Conservation (phyloP, 495 filamentous ascomycete species). For the Amniculicola lignicola region DNA sequence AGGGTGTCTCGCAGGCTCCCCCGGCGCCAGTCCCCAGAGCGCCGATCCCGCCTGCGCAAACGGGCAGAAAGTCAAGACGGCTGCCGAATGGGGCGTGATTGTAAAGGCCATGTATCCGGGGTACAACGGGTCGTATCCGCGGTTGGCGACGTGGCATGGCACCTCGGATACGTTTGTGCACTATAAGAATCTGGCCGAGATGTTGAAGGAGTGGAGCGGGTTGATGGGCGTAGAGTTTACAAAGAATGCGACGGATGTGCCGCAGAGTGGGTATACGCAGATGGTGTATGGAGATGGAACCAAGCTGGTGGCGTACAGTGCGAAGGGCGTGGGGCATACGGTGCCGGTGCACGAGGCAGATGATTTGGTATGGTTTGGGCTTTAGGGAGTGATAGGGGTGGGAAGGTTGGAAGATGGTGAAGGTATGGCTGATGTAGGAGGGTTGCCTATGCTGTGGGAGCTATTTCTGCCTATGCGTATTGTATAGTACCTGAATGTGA, state of each 20-base stretch:
- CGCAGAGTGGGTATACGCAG: conserved; percentile 8
- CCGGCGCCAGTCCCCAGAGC: not conserved
- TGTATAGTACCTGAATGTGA: no score
- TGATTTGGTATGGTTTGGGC: conserved; percentile 18
- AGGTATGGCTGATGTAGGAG: no score
- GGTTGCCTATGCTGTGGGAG: no score
- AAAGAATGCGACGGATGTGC: conserved; percentile 16
- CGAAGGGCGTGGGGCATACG: conserved; percentile 13
- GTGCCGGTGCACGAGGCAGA: conserved; percentile 13
- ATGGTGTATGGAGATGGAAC: conserved; percentile 22
- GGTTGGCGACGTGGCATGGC: conserved; percentile 11
- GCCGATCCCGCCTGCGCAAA: conserved; percentile 11
- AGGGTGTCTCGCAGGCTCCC: conserved; percentile 14
- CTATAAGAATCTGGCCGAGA: conserved; percentile 3
- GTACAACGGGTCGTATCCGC: conserved; percentile 15
- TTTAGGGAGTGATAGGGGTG: no score
- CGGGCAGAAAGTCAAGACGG: conserved; percentile 6
- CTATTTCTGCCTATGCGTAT: no score
- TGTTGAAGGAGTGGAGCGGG: conserved; percentile 18
- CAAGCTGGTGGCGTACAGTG: conserved; percentile 13
- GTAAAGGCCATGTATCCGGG: conserved; percentile 12
- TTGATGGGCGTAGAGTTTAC: conserved; percentile 8
- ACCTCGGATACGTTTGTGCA: conserved; percentile 6
- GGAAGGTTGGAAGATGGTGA: no score
- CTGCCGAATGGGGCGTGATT: conserved; percentile 4